Base-by-base conservation (phyloP, 2,329 filamentous ascomycete species). In the Fusarium albidum region DNA sequence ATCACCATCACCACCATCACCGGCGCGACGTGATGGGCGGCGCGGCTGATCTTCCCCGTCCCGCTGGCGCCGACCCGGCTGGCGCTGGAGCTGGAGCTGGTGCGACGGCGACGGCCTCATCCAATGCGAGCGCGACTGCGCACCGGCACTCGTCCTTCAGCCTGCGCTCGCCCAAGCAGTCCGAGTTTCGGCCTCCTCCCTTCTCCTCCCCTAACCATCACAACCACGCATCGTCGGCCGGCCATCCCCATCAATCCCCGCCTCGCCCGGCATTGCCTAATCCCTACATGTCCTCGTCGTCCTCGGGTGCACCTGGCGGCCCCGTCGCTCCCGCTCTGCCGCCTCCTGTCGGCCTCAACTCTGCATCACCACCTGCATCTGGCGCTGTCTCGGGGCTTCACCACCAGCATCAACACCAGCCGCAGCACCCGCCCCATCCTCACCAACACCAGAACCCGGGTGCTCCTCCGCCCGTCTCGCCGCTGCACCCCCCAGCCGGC, bases 161-260 rank as follows among this genome's bases (percentile, higher is more conserved):
- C 68, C 70, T 81, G 69, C 76, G 79, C 68, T 82, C 80, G 54
- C 79, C 79, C 57, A 77, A 78, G 41, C 76, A 77, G 56, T 56
- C 74, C 60, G 76, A 79, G 59, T 77, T 74, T 46, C 70, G 70
- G 57, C 60, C 67, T 45, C 65, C 66, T 64, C 64, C 67, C 58
- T 71, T 68, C 61, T 55, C 68, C 39, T 63, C 67, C 58, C 70
- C 58, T 28, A 64, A 63, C 55, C 50, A 61, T 52, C 69, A 49
- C 55, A 67, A 42, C 65, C 70, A 65, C 53, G 57, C 59, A 11
- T 38, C 58, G 54, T 58, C 53, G 68, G 69, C 56, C 62, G 67
- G 59, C 52, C 61, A 67, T 50, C 55, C 59, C 59, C 68, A 64
- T 58, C 71, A 69, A 53, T 71, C 71, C 52, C 66, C 70, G 51